These are phyloP conservation scores for Eucommia ulmoides DNA, from an alignment of 257 asterid species.

Conservation along the genomic window DNA sequence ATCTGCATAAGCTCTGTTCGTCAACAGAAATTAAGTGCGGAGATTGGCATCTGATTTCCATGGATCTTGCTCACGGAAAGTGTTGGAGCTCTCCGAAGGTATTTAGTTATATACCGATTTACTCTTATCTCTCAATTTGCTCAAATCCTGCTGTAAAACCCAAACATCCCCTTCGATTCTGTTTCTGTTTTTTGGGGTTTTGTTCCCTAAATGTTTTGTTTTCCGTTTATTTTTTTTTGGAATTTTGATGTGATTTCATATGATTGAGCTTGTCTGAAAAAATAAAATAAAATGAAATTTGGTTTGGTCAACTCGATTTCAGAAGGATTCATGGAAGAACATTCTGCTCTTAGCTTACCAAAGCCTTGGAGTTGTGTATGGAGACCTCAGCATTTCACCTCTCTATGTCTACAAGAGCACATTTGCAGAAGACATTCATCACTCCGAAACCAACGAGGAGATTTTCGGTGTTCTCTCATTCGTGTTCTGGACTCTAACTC, in stretches of 20 bases:
- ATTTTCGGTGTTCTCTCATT: slow-evolving; percentile 89
- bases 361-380: slow-evolving; percentile 94
- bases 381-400: slow-evolving; percentile 96
- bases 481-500: slow-evolving; percentile 88
- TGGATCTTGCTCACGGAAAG: not conserved
- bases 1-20: not conserved
- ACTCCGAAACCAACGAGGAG: slow-evolving; percentile 89
- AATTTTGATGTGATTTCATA: not conserved
- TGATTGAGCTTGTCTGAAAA: no score
- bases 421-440: slow-evolving; percentile 94
- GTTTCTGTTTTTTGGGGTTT: no score
- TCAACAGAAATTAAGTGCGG: not conserved
- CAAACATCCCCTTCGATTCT: no score
- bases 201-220: not conserved
- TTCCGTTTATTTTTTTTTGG: not conserved
- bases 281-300: no score
- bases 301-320: no score
- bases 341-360: slow-evolving; percentile 83
- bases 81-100: not conserved
- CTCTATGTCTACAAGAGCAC: slow-evolving; percentile 93
- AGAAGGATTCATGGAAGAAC: slow-evolving; percentile 72
- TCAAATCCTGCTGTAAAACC: no score
- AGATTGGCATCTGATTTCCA: not conserved
- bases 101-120: no score
- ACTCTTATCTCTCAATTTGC: no score